Evolutionary conservation across 2,329 filamentous ascomycete genomes (phyloP), one percentile per base, ranked within the genome.

Genomic region (Pezizomycotina sp.): DNA sequence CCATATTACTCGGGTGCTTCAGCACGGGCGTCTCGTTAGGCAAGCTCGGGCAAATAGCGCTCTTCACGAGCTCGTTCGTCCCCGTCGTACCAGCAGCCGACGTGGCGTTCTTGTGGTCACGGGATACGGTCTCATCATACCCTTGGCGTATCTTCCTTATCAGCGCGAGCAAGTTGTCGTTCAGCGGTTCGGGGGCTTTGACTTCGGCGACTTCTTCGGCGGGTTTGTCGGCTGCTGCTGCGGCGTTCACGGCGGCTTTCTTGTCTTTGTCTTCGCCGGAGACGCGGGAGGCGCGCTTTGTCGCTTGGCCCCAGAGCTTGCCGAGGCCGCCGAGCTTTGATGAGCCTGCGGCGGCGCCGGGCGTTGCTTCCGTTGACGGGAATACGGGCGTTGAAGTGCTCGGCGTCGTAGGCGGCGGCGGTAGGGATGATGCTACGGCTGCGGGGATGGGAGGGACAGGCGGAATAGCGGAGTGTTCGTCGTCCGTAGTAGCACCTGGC

Each of bases 281-380:
- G 68, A 69, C 0, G 69, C 69, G 3, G 74, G 74, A 3, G 67
- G 62, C 2, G 74, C 75, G 10, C 73, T 73, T 9, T 86, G 64
- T 58, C 92, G 92, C 62, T 91, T 93, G 51, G 75, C 77, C 48
- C 76, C 74, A 52, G 86, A 83, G 1, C n/a, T n/a, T n/a, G n/a
- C n/a, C n/a, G n/a, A n/a, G n/a, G n/a, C n/a, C n/a, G 75, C 73
- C 62, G 69, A 69, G 58, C 68, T 43, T 65, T 68, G 70, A 80
- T 77, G 30, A 77, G 73, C 44, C 23, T 4, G 38, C 45, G 3
- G 43, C 47, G 7, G 52, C 52, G 1, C 54, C 53, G 19, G 53
- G 53, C 35, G 12, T 15, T 9, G 23, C 8, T 8, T 52, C 57
- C 6, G 39, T 71, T 61, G 36, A 64, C 59, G 30, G 66, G 71